These are phyloP conservation scores for Cercophora samala DNA, from an alignment of 495 filamentous ascomycete species.

Conservation along the genomic window DNA sequence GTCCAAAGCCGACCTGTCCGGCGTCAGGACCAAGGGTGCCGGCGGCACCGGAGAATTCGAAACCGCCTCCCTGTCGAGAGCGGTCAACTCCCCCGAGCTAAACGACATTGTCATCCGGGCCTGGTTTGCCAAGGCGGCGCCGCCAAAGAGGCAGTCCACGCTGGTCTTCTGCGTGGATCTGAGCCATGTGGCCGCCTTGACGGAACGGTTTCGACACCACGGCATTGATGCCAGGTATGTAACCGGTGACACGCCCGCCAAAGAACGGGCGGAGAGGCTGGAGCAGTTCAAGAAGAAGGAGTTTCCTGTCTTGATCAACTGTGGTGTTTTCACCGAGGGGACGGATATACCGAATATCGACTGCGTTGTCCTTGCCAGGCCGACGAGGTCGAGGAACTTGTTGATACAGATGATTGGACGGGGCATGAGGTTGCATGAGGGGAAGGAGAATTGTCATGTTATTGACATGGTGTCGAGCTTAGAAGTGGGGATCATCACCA, in stretches of 20 bases:
- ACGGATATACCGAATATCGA: conserved; percentile 98
- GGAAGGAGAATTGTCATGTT: conserved; percentile 86
- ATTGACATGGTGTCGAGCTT: conserved; percentile 94
- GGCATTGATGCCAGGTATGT: conserved; percentile 82
- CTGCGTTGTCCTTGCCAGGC: conserved; percentile 83
- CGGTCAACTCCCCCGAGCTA: conserved; percentile 70
- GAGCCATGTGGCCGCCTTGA: conserved; percentile 70
- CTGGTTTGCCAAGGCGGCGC: conserved; percentile 71
- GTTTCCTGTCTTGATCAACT: conserved; percentile 89
- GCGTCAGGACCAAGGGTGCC: conserved; percentile 49
- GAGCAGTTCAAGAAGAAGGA: conserved; percentile 70
- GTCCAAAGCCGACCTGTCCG: conserved; percentile 70
- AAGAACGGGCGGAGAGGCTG: conserved; percentile 62
- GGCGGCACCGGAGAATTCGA: conserved; percentile 75
- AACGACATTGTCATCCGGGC: conserved; percentile 81
- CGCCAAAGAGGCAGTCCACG: conserved; percentile 66
- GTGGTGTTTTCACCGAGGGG: conserved; percentile 91
- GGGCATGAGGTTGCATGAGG: conserved; percentile 76
- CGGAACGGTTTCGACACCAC: conserved; percentile 66
- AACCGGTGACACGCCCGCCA: conserved; percentile 68
- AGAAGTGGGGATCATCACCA: conserved; percentile 76
- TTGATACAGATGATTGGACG: conserved; percentile 97
- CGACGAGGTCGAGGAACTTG: conserved; percentile 85
- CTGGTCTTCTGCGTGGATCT: conserved; percentile 92
- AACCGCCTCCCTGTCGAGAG: conserved; percentile 64